Evolutionary conservation across 2,329 filamentous ascomycete genomes (phyloP), one percentile per base, ranked within the genome.

Genomic region (Bertia moriformis): DNA sequence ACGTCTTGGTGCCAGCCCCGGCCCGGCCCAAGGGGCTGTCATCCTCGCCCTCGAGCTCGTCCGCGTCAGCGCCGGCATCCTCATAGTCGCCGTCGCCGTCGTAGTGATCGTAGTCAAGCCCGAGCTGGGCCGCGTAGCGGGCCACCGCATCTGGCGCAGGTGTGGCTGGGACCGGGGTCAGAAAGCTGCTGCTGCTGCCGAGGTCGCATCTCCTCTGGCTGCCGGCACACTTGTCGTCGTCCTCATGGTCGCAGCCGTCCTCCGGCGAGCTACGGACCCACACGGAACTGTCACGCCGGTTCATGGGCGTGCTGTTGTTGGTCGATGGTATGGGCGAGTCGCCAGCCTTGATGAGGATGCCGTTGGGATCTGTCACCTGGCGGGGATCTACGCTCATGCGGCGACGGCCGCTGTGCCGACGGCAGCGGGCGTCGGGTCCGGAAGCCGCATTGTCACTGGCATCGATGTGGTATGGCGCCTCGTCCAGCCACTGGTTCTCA

Each of bases 361-460:
- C 78, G 44, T 85, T 84, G 43, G 74, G 52, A 48, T 85, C 84
- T 41, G 74, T 68, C 17, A 87, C 59, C 2, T 76, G 71, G 47
- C 70, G 75, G 12, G 83, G 83, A 54, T 87, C 82, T 80, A 89
- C 88, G 48, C 77, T 85, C 66, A 86, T 87, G 40, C 83, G 72
- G 38, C 83, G 74, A 40, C 81, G 77, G 38, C 70, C 71, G 5
- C 80, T 78, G 14, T 81, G 80, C 2, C 82, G 78, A n/a, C n/a
- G n/a, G n/a, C n/a, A n/a, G n/a, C n/a, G n/a, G n/a, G n/a, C n/a
- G n/a, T n/a, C n/a, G 14, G 83, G 61, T 2, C 69, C 66, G 19
- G 75, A 75, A n/a, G n/a, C n/a, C n/a, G n/a, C n/a, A n/a, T n/a
- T n/a, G n/a, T n/a, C n/a, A n/a, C n/a, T n/a, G n/a, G n/a, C n/a